Evolutionary conservation across 78 protist genomes (phyloP).

Genomic region (Guillardia theta): DNA sequence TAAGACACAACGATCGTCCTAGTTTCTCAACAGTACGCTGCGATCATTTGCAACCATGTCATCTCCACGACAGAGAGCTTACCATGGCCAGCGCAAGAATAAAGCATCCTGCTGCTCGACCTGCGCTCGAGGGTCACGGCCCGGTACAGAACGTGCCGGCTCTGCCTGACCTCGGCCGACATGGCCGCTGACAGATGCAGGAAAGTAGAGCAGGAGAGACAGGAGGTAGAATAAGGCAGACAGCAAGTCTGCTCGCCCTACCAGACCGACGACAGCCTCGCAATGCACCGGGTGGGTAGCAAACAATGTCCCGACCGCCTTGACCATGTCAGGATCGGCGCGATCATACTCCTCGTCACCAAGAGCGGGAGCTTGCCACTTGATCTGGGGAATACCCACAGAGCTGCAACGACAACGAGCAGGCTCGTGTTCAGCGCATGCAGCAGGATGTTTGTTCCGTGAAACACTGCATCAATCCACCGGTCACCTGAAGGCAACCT

Average conservation of each 20-base stretch:
- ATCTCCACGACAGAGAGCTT: too few species aligned
- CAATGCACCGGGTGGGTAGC: slow-evolving; percentile 66
- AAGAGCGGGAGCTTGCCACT: neutral
- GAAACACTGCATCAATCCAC: neutral
- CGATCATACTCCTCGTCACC: too few species aligned
- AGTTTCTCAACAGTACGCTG: too few species aligned
- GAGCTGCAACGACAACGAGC: neutral
- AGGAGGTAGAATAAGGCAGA: neutral
- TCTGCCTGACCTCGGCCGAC: too few species aligned
- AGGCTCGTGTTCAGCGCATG: neutral
- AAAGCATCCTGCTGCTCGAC: too few species aligned
- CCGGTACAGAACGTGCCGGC: too few species aligned
- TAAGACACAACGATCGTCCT: too few species aligned
- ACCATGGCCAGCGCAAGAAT: too few species aligned
- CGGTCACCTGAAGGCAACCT: neutral
- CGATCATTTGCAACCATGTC: too few species aligned
- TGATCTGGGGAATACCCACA: neutral
- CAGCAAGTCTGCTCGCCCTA: slow-evolving; percentile 64
- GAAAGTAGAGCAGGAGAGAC: neutral
- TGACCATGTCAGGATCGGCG: too few species aligned
- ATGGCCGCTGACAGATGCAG: too few species aligned
- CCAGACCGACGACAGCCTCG: slow-evolving; percentile 67
- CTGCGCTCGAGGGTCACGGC: too few species aligned
- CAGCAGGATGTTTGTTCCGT: slow-evolving; percentile 4
- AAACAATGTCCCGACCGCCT: slow-evolving; percentile 47